Evolutionary conservation across 225 moss, liverwort and hornwort species (phyloP).

Genomic region (Pleurozium schreberi): DNA sequence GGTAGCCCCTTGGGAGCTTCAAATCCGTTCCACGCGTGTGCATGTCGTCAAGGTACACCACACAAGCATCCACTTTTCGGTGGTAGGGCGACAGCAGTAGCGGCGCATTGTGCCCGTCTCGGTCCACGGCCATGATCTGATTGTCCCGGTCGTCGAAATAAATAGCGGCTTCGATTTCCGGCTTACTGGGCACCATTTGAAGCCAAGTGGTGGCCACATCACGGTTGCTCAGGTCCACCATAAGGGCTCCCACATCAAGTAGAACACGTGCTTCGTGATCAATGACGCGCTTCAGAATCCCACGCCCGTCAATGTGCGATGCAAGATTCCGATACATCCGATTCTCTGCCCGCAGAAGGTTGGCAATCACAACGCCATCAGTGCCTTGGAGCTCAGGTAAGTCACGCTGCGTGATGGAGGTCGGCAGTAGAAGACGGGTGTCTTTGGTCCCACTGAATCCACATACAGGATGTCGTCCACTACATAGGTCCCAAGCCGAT

Average conservation of each 20-base stretch:
- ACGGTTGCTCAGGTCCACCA: slow-evolving; percentile 19
- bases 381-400: slow-evolving; percentile 16
- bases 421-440: slow-evolving; percentile 16
- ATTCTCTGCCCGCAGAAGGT: not conserved
- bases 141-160: slow-evolving; percentile 18
- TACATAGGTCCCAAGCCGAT: slow-evolving; percentile 22
- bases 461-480: not conserved
- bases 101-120: not conserved
- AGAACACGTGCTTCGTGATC: slow-evolving; percentile 2
- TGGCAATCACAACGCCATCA: slow-evolving; percentile 4
- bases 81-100: slow-evolving; percentile 1
- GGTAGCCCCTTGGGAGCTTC: slow-evolving; percentile 8
- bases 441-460: slow-evolving; percentile 39
- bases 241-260: slow-evolving; percentile 23
- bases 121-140: slow-evolving; percentile 8
- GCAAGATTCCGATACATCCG: not conserved
- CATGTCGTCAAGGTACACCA: slow-evolving; percentile 28
- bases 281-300: not conserved
- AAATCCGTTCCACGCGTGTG: slow-evolving; percentile 32
- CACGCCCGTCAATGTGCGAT: not conserved
- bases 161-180: not conserved
- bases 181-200: not conserved
- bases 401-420: slow-evolving; percentile 5
- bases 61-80: slow-evolving; percentile 1
- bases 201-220: slow-evolving; percentile 16